A percentile compares a stretch with the other conserved stretches of the same genome.
These are phyloP conservation scores for Penicillium roqueforti DNA, from an alignment of 495 filamentous ascomycete species.

Conservation along the genomic window DNA sequence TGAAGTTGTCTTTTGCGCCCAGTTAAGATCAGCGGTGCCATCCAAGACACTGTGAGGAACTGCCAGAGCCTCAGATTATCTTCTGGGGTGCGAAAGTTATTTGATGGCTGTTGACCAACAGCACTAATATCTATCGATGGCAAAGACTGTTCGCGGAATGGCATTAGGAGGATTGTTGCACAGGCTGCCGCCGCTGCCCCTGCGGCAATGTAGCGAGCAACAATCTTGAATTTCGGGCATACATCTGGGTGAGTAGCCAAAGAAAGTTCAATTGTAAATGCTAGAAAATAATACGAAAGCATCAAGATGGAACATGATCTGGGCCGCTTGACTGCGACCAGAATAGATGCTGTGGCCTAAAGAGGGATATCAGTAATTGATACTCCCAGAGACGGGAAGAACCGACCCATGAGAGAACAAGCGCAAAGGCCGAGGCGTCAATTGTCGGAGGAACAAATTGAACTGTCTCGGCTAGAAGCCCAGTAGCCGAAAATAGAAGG, in stretches of 20 bases:
- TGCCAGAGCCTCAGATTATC: constrained; percentile 76
- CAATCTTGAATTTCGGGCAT: constrained; percentile 24
- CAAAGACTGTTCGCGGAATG: constrained; percentile 59
- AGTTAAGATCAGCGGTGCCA: constrained; percentile 63
- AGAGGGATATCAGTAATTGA: constrained; percentile 10
- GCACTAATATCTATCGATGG: constrained; percentile 57
- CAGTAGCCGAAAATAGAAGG: constrained; percentile 38
- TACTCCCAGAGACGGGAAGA: not conserved
- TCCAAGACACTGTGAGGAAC: constrained; percentile 80
- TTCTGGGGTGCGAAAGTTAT: constrained; percentile 68
- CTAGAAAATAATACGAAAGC: constrained; percentile 29
- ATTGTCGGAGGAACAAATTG: constrained; percentile 32
- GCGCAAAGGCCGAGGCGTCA: constrained; percentile 24
- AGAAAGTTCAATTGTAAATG: constrained; percentile 39
- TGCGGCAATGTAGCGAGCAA: constrained; percentile 40
- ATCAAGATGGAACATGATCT: constrained; percentile 37
- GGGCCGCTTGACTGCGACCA: constrained; percentile 49
- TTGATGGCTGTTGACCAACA: constrained; percentile 53
- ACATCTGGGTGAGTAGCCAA: constrained; percentile 27
- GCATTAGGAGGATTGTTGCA: constrained; percentile 62
- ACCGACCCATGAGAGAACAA: constrained; percentile 48
- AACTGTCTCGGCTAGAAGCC: constrained; percentile 37
- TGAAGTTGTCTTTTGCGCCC: constrained; percentile 61
- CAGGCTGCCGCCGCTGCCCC: constrained; percentile 41
- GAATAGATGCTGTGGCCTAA: constrained; percentile 39